Percentiles rank a stretch among this genome's conserved stretches.
Evolutionary conservation across 2,329 filamentous ascomycete genomes (phyloP).

Genomic region (Neonectria coccinea): DNA sequence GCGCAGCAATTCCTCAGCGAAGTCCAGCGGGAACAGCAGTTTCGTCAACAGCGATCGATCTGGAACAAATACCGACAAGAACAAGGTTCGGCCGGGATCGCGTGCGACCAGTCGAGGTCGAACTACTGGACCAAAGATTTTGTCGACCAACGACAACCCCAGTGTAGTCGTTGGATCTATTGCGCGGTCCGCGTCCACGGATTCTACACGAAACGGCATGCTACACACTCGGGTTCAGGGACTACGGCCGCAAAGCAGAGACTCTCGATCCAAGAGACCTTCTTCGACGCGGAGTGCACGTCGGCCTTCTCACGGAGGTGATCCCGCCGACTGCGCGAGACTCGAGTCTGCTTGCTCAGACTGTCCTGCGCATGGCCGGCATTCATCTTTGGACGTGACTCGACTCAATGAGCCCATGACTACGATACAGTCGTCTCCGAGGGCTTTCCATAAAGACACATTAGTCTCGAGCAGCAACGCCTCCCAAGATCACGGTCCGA

Average conservation of each 20-base stretch:
- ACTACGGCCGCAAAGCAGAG: not conserved
- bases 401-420: not conserved
- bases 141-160: conserved; percentile 3
- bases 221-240: conserved; percentile 22
- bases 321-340: conserved; percentile 16
- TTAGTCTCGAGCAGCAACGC: not conserved
- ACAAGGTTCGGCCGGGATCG: conserved; percentile 16
- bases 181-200: conserved; percentile 25
- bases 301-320: conserved; percentile 5
- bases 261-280: conserved; percentile 8
- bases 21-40: not conserved
- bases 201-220: conserved; percentile 31
- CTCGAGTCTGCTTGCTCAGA: conserved; percentile 27
- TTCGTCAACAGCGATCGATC: not conserved
- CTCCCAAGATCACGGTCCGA: not conserved
- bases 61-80: conserved; percentile 7
- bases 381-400: conserved; percentile 12
- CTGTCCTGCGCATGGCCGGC: conserved; percentile 32
- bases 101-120: conserved; percentile 32
- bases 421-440: conserved; percentile 6
- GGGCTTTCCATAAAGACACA: not conserved
- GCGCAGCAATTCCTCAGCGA: conserved; percentile 28
- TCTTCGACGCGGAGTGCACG: conserved; percentile 9
- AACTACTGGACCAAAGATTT: conserved; percentile 20
- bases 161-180: not conserved